Evolutionary conservation across 805 yeast species (phyloP).

Genomic region (Sungouiozyma ichnusensis): DNA sequence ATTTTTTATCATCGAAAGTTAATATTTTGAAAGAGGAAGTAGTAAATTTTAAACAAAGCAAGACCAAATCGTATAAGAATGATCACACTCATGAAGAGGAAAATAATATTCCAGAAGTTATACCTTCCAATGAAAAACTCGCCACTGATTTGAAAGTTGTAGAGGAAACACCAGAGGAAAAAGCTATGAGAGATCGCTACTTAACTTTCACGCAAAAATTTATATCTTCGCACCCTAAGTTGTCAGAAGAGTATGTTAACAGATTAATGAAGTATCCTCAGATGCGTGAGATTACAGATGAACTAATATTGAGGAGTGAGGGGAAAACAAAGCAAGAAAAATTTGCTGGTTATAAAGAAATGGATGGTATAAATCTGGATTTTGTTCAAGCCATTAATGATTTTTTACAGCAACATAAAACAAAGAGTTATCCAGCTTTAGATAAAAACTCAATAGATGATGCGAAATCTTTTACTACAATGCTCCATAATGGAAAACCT

Average conservation of each 20-base stretch:
- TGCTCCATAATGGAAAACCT: slow-evolving; percentile 24
- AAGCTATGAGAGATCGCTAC: slow-evolving; percentile 16
- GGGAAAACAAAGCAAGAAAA: not conserved
- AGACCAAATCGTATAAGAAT: slow-evolving; percentile 6
- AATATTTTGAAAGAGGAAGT: slow-evolving; percentile 26
- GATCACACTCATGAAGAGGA: not conserved
- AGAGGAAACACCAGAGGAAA: slow-evolving; percentile 6
- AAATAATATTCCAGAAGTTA: slow-evolving; percentile 1
- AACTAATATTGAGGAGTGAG: slow-evolving; percentile 28
- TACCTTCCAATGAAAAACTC: not conserved
- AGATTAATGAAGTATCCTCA: slow-evolving; percentile 32
- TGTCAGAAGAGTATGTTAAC: slow-evolving; percentile 26
- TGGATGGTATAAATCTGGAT: slow-evolving; percentile 59
- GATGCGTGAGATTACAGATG: slow-evolving; percentile 62
- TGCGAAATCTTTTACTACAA: slow-evolving; percentile 21
- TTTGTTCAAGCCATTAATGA: slow-evolving; percentile 75
- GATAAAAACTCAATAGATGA: slow-evolving; percentile 8
- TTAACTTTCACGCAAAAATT: slow-evolving; percentile 24
- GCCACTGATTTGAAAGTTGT: not conserved
- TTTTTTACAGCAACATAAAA: slow-evolving; percentile 32
- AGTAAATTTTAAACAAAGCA: slow-evolving; percentile 24
- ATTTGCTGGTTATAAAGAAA: slow-evolving; percentile 6
- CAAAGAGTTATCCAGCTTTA: slow-evolving; percentile 27
- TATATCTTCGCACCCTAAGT: slow-evolving; percentile 27
- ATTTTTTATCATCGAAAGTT: slow-evolving; percentile 17